phyloP scores from a whole-genome alignment of 148 eudicot species.

The Selenicereus undatus region DNA sequence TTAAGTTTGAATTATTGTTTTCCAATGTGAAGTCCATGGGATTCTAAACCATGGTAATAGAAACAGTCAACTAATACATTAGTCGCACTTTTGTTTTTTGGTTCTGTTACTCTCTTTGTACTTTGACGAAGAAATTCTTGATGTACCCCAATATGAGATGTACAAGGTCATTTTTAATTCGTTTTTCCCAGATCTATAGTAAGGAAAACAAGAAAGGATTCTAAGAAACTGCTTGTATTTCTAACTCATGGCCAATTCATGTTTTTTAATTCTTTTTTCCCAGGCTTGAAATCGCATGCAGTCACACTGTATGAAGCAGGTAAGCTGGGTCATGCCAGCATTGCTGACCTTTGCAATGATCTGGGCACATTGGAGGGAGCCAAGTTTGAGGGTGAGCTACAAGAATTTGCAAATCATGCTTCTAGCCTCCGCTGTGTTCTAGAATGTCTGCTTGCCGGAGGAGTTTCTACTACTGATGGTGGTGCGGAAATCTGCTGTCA shows the following conservation, averaged over 20 bases:
- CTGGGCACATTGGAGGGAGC: constrained; percentile 88
- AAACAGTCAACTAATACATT: neutral
- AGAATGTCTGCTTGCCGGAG: constrained; percentile 89
- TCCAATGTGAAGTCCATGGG: neutral
- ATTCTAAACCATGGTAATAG: neutral
- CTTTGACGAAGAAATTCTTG: neutral
- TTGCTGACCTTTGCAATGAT: constrained; percentile 93
- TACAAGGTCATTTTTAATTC: neutral
- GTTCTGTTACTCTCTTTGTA: neutral
- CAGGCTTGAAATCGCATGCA: constrained; percentile 97
- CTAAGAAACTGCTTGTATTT: neutral
- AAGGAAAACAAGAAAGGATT: neutral
- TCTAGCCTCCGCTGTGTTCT: constrained; percentile 87
- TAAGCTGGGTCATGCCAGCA: constrained; percentile 88
- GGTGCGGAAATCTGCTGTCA: constrained; percentile 28
- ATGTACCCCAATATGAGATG: neutral
- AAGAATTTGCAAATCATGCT: constrained; percentile 99
- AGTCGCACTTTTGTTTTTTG: neutral
- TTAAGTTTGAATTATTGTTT: neutral
- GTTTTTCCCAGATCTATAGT: neutral
- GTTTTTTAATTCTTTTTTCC: constrained; percentile 19
- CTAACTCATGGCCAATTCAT: constrained; percentile 3
- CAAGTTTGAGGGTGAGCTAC: constrained; percentile 94
- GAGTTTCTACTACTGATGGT: constrained; percentile 46
- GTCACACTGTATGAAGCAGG: constrained; percentile 97